Evolutionary conservation across 2,329 filamentous ascomycete genomes (phyloP).

Genomic region (Triangularia setosa): DNA sequence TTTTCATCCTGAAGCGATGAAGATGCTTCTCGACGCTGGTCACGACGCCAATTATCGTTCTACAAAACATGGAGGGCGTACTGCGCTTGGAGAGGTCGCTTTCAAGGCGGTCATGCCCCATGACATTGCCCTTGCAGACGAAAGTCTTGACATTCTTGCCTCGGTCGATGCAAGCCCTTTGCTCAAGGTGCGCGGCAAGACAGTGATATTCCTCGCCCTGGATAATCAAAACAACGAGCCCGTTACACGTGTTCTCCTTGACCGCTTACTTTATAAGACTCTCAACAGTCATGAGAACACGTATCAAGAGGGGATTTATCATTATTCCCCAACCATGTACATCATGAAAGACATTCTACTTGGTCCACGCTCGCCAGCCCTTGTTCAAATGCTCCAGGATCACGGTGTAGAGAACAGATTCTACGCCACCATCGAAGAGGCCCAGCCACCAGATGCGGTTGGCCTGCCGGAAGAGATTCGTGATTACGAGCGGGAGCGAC

Average conservation of each 20-base stretch:
- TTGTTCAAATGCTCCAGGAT: conserved; percentile 20
- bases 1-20: conserved; percentile 27
- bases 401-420: conserved; percentile 25
- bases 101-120: conserved; percentile 18
- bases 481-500: conserved; percentile 22
- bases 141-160: conserved; percentile 26
- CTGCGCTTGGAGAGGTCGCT: conserved; percentile 29
- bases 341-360: conserved; percentile 24
- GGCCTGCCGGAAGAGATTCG: conserved; percentile 25
- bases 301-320: conserved; percentile 25
- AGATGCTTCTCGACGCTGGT: conserved; percentile 26
- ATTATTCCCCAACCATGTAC: conserved; percentile 33
- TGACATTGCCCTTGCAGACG: conserved; percentile 23
- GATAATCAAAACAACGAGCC: conserved; percentile 28
- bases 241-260: conserved; percentile 26
- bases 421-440: conserved; percentile 23
- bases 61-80: conserved; percentile 28
- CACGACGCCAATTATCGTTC: conserved; percentile 30
- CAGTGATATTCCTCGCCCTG: conserved; percentile 30
- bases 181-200: conserved; percentile 28
- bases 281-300: conserved; percentile 30
- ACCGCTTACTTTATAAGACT: conserved; percentile 26
- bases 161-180: conserved; percentile 27
- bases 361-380: conserved; percentile 14
- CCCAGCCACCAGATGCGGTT: conserved; percentile 23